phyloP scores from a whole-genome alignment of 192 early-diverging fungal species.

The Backusella mclennaniae region DNA sequence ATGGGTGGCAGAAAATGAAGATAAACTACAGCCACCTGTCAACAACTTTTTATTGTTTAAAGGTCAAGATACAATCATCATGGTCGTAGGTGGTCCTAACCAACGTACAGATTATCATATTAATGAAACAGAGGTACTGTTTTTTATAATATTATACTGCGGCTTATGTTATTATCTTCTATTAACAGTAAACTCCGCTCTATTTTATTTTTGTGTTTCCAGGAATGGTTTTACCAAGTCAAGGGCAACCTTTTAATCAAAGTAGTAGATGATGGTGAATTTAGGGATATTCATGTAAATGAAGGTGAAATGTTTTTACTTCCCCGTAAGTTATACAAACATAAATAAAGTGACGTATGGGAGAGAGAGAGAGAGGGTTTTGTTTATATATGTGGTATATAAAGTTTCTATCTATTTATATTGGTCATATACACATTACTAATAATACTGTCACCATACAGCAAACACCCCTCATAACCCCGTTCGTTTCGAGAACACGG shows the following conservation, averaged over 20 bases:
- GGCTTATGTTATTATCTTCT: not conserved
- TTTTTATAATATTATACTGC: not conserved
- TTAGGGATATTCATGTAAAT: slow-evolving; percentile 80
- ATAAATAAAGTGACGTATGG: not conserved
- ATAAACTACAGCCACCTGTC: slow-evolving; percentile 91
- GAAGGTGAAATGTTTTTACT: slow-evolving; percentile 97
- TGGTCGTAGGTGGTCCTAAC: slow-evolving; percentile 95
- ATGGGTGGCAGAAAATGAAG: slow-evolving; percentile 82
- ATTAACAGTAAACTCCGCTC: not conserved
- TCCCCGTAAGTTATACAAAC: slow-evolving; percentile 58
- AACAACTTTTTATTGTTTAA: slow-evolving; percentile 89
- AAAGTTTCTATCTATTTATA: not conserved
- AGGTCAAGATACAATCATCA: slow-evolving; percentile 82
- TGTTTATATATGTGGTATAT: not conserved
- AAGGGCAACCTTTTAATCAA: slow-evolving; percentile 94
- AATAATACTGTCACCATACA: slow-evolving; percentile 21
- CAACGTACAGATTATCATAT: slow-evolving; percentile 95
- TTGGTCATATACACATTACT: not conserved
- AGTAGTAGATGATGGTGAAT: slow-evolving; percentile 74
- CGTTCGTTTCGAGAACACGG: slow-evolving; percentile 86
- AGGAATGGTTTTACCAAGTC: slow-evolving; percentile 98
- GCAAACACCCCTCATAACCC: slow-evolving; percentile 95
- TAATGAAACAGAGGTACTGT: slow-evolving; percentile 87
- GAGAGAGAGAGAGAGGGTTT: not conserved
- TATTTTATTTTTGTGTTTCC: not conserved